Evolutionary conservation across 2,329 filamentous ascomycete genomes (phyloP), one percentile per base, ranked within the genome.

Genomic region (Sclerotinia borealis): DNA sequence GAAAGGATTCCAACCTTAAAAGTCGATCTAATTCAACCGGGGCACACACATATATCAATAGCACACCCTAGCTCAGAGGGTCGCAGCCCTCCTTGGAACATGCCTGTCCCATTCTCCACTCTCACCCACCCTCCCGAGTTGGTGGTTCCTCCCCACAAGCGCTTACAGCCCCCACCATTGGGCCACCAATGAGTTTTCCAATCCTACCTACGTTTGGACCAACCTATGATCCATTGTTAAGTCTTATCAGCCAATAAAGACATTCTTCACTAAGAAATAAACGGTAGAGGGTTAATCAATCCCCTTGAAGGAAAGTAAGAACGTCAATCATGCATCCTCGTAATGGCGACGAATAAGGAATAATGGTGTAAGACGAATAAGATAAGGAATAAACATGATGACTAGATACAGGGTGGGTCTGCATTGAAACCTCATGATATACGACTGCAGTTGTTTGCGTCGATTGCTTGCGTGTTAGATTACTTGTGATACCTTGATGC

Each of bases 81-180:
- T 45, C 13, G 22, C 27, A 31, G n/a, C 22, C 27, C 52, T 34
- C 39, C 27, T 56, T 31, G 17, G 37, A 43, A n/a, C 27, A 45
- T 25, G 39, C 54, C 41, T 45, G 39, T n/a, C 27, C n/a, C 13
- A 56, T 45, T 56, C 39, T 56, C 39, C 54, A 45, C 54, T 34
- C 39, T 56, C 37, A 45, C 39, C 39, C 54, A 29, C 54, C 58
- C 25, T 52, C 45, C 58, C 58, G 25, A 60, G 34, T 39, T 17
- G 34, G n/a, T 52, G 58, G 58, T 52, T 60, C 47, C 45, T 51
- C 45, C 41, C 36, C 58, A 60, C 34, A 52, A 60, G 58, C 34
- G 47, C 58, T 60, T 52, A 60, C 58, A 41, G 34, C 25, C 17
- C 34, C 27, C 36, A 47, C n/a, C 13, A 0, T 25, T 25, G n/a